Conservation (phyloP, 2,329 filamentous ascomycete genomes). For the Blastomyces emzantsi region DNA sequence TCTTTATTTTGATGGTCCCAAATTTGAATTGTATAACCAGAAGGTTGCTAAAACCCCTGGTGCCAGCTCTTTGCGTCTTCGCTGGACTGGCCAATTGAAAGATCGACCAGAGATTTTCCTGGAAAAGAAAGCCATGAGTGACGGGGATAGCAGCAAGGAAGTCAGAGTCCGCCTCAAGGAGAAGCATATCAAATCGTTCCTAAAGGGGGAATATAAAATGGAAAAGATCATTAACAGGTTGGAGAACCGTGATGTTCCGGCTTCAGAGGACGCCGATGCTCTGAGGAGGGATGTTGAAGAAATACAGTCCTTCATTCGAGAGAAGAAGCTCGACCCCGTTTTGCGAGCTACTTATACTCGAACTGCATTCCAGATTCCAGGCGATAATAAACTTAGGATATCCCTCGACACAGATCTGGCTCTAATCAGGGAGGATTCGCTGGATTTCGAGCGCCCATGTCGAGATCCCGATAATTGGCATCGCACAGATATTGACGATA, state of each 20-base stretch:
- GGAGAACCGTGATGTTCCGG: slow-evolving; percentile 58
- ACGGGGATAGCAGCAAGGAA: slow-evolving; percentile 69
- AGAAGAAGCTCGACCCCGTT: slow-evolving; percentile 70
- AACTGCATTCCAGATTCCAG: slow-evolving; percentile 92
- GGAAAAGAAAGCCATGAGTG: slow-evolving; percentile 79
- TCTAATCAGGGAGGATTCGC: slow-evolving; percentile 65
- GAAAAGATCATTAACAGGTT: slow-evolving; percentile 86
- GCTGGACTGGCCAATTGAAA: slow-evolving; percentile 83
- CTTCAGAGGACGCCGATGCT: slow-evolving; percentile 55
- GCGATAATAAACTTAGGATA: slow-evolving; percentile 81
- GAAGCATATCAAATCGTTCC: slow-evolving; percentile 83
- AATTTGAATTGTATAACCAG: slow-evolving; percentile 75
- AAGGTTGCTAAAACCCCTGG: slow-evolving; percentile 71
- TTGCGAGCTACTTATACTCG: slow-evolving; percentile 88
- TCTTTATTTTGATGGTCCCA: slow-evolving; percentile 85
- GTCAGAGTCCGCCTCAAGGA: slow-evolving; percentile 79
- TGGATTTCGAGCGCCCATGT: slow-evolving; percentile 78
- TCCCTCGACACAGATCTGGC: slow-evolving; percentile 89
- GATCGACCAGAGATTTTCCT: slow-evolving; percentile 71
- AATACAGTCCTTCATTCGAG: slow-evolving; percentile 71
- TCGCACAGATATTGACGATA: slow-evolving; percentile 76
- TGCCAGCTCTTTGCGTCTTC: slow-evolving; percentile 71
- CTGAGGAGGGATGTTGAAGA: slow-evolving; percentile 64
- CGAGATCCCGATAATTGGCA: slow-evolving; percentile 87
- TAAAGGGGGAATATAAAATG: slow-evolving; percentile 80